A percentile compares a stretch with the other conserved stretches of the same genome.
Evolutionary conservation across 179 eudicot species (phyloP).

Genomic region (Nepenthes alata): DNA sequence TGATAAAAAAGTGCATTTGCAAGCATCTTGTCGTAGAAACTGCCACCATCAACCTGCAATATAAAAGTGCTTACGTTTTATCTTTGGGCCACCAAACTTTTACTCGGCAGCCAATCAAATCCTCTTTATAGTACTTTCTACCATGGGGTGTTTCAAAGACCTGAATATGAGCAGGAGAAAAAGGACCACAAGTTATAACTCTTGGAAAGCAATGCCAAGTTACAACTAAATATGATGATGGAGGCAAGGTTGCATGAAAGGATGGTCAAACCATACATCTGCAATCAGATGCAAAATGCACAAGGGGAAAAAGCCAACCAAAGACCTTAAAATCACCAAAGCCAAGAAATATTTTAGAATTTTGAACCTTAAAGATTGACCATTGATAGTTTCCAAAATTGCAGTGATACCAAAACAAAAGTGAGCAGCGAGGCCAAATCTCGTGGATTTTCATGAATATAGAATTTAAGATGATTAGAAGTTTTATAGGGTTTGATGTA

Average conservation of each 20-base stretch:
- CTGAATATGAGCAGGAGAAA: conserved; percentile 3
- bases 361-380: too few relatives aligned
- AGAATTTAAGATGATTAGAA: too few relatives aligned
- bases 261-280: background rate
- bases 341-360: too few relatives aligned
- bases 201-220: background rate
- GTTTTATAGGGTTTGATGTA: too few relatives aligned
- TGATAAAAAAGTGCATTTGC: too few relatives aligned
- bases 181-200: background rate
- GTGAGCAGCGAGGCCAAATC: too few relatives aligned
- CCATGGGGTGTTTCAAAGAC: conserved; percentile 10
- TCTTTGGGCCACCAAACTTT: conserved; percentile 49
- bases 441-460: too few relatives aligned
- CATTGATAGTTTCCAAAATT: too few relatives aligned
- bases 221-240: background rate
- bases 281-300: background rate
- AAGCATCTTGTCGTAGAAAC: too few relatives aligned
- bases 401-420: too few relatives aligned
- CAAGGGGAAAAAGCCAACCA: background rate
- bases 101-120: conserved; percentile 28
- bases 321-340: too few relatives aligned
- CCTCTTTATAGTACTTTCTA: conserved; percentile 22
- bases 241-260: background rate
- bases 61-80: conserved; percentile 12
- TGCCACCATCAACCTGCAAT: background rate